phyloP scores from a whole-genome alignment of 495 filamentous ascomycete species.

The Oidiodendron maius region DNA sequence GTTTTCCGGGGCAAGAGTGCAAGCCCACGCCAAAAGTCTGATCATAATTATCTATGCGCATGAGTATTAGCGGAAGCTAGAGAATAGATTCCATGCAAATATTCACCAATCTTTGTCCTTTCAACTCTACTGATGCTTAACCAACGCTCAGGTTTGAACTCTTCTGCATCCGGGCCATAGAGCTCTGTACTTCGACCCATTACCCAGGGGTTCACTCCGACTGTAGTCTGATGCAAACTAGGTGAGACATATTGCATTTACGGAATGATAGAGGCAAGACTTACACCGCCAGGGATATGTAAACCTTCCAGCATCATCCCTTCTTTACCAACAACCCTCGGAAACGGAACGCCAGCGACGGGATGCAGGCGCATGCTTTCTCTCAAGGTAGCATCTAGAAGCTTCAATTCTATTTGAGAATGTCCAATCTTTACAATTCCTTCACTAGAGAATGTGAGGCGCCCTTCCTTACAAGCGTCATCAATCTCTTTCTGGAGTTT shows the following conservation, averaged over 20 bases:
- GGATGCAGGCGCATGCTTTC: slow-evolving; percentile 12
- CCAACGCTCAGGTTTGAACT: slow-evolving; percentile 62
- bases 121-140: slow-evolving; percentile 29
- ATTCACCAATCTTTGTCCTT: background rate
- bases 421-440: slow-evolving; percentile 1
- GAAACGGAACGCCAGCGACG: slow-evolving; percentile 4
- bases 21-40: background rate
- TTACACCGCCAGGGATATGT: slow-evolving; percentile 6
- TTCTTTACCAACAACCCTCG: slow-evolving; percentile 3
- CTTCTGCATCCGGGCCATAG: slow-evolving; percentile 58
- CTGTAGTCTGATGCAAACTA: slow-evolving; percentile 6
- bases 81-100: too few relatives aligned
- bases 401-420: background rate
- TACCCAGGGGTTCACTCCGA: slow-evolving; percentile 14
- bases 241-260: background rate
- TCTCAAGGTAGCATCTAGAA: slow-evolving; percentile 8
- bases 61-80: background rate
- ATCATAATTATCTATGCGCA: background rate
- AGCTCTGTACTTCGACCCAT: slow-evolving; percentile 16
- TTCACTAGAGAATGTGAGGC: too few relatives aligned
- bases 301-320: slow-evolving; percentile 9
- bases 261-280: too few relatives aligned
- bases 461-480: slow-evolving; percentile 4
- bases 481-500: slow-evolving; percentile 24
- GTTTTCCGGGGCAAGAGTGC: background rate